These are phyloP conservation scores for Ganoderma leucocontextum DNA, from an alignment of 1,284 basidiomycete species.

Conservation along the genomic window DNA sequence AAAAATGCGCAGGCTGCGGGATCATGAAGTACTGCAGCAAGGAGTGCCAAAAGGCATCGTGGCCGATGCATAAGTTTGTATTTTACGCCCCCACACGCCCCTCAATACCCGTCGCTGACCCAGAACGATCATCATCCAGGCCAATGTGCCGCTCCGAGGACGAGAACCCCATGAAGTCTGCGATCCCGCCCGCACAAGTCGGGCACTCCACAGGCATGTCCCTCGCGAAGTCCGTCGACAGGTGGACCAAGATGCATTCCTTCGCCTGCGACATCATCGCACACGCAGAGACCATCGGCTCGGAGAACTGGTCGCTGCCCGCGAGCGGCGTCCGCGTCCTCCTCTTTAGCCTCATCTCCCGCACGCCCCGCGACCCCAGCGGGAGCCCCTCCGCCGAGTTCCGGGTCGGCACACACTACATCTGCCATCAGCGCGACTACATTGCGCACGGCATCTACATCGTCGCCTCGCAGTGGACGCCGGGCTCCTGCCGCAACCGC, in stretches of 20 bases:
- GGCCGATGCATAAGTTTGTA: conserved; percentile 18
- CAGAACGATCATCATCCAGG: neutral
- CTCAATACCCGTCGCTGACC: neutral
- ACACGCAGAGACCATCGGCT: neutral
- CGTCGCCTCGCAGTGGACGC: conserved; percentile 7
- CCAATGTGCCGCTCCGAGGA: conserved; percentile 2
- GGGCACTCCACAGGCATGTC: neutral
- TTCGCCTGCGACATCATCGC: neutral
- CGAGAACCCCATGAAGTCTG: neutral
- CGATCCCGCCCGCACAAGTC: neutral
- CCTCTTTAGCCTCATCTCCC: conserved; percentile 6
- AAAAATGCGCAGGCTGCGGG: conserved; percentile 12
- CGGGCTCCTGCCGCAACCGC: neutral
- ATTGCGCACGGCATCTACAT: conserved; percentile 8
- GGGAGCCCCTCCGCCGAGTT: conserved; percentile 5
- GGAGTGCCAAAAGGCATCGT: conserved; percentile 17
- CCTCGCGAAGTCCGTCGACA: neutral
- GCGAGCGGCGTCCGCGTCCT: neutral
- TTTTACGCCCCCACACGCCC: neutral
- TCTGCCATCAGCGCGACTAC: neutral
- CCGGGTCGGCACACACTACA: conserved; percentile 2
- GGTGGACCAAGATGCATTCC: conserved; percentile 2
- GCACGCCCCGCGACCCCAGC: neutral
- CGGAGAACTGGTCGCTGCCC: neutral
- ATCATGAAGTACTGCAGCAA: conserved; percentile 18